Evolutionary conservation across 2,329 filamentous ascomycete species (phyloP).

Genomic region (Trichoderma sp.): DNA sequence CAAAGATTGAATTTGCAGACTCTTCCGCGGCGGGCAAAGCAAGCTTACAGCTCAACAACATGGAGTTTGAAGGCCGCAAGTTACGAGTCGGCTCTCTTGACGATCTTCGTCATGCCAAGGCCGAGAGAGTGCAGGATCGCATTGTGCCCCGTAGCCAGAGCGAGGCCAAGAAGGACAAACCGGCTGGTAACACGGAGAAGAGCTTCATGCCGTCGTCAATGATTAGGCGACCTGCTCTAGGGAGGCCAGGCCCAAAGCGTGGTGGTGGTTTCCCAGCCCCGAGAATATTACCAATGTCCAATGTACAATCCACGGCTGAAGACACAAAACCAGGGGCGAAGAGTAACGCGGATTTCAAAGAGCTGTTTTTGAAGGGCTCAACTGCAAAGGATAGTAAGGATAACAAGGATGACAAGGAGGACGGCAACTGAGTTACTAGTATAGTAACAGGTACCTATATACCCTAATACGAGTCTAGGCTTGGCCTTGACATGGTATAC

Average conservation of each 20-base stretch:
- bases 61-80: slow-evolving; percentile 55
- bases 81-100: slow-evolving; percentile 57
- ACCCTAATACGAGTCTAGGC: too few relatives aligned
- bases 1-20: slow-evolving; percentile 79
- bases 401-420: slow-evolving; percentile 19
- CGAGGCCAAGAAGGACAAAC: slow-evolving; percentile 34
- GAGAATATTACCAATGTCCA: slow-evolving; percentile 28
- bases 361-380: slow-evolving; percentile 46
- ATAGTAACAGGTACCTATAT: not conserved
- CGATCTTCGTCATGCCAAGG: slow-evolving; percentile 56
- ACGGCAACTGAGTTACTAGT: not conserved
- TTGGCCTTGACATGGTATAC: not conserved
- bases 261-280: slow-evolving; percentile 47
- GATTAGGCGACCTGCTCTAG: slow-evolving; percentile 47
- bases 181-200: slow-evolving; percentile 28
- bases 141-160: slow-evolving; percentile 36
- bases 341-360: slow-evolving; percentile 61
- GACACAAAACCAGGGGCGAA: slow-evolving; percentile 41
- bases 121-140: slow-evolving; percentile 39
- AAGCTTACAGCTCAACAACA: slow-evolving; percentile 58
- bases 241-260: slow-evolving; percentile 44
- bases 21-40: slow-evolving; percentile 72
- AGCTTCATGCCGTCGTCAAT: slow-evolving; percentile 49
- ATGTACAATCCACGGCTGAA: slow-evolving; percentile 22
- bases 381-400: slow-evolving; percentile 24